Base-by-base conservation (phyloP, 2,329 filamentous ascomycete species). In the Penicillium decumbens region DNA sequence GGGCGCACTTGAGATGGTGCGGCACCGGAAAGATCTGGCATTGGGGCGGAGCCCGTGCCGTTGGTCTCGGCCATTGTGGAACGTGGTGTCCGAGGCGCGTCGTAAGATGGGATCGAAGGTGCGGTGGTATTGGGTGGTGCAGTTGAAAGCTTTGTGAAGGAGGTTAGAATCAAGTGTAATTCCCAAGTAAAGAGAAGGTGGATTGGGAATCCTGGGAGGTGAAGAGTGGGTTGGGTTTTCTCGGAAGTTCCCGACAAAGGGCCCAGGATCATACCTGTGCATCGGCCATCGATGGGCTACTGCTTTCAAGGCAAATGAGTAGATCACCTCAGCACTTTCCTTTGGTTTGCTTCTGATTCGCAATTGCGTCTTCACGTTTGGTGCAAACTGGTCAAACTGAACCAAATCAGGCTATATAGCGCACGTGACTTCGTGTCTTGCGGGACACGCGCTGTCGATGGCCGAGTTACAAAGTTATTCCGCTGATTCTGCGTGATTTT, bases 1-100 rank as follows among this genome's bases (percentile, higher is more conserved):
- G 78, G 70, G 1, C 80, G 76, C 12, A 82, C 78, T 62, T 85
- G 79, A 10, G 77, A 69, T 1, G 83, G 27, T 5, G 56, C 43
- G 20, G 42, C 67, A 85, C 78, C n/a, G 72, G 69, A 57, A 74
- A 75, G 24, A 53, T 66, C 51, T 12, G 55, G 54, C 20, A 56
- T 51, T 3, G 63, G 60, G 28, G 60, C 63, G n/a, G 55, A 38
- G 43, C 54, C 45, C 40, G 54, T 24, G 59, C 66, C 59, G 25
- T 58, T 58, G 13, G 46, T 51, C 23, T 59, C 58, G 54, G 49
- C 55, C 62, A 65, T 64, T 33, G 28, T 53, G 43, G 50, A 44
- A 4, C 30, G 10, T 24, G 40, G 40, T 27, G 43, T 47, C 25
- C 28, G 32, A 28, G 47, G 29, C n/a, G 28, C 20, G 8, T 25